phyloP scores from a whole-genome alignment of 495 filamentous ascomycete species.

The Aspergillus sclerotiicarbonarius region DNA sequence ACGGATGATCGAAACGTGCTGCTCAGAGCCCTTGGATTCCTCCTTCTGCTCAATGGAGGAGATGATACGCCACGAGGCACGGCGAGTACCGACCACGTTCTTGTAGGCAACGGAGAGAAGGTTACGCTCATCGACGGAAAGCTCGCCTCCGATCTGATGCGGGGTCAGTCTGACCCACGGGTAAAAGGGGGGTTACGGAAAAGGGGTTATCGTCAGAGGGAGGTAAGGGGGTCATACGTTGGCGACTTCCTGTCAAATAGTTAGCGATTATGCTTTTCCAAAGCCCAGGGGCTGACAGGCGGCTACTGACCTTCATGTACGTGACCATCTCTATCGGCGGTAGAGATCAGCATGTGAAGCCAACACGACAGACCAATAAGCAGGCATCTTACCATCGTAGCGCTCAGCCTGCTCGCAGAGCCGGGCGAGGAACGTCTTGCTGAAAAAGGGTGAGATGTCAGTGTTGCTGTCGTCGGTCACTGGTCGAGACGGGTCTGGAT shows the following conservation, averaged over 20 bases:
- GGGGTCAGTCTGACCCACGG: conserved; percentile 28
- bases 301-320: conserved; percentile 88
- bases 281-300: conserved; percentile 12
- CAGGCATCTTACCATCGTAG: conserved; percentile 80
- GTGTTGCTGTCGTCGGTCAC: conserved; percentile 24
- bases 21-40: conserved; percentile 97
- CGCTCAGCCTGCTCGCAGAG: conserved; percentile 99
- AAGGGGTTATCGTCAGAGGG: conserved; percentile 1
- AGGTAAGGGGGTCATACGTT: conserved; percentile 61
- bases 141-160: conserved; percentile 75
- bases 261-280: conserved; percentile 33
- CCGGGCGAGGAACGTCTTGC: conserved; percentile 99
- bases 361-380: neutral
- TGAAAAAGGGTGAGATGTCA: conserved; percentile 48
- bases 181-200: conserved; percentile 8
- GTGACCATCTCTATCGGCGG: conserved; percentile 85
- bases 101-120: conserved; percentile 99
- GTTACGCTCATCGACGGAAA: conserved; percentile 98
- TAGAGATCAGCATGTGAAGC: conserved; percentile 24
- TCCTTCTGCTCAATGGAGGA: conserved; percentile 99
- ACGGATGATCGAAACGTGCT: conserved; percentile 93
- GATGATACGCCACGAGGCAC: conserved; percentile 99
- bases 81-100: conserved; percentile 98
- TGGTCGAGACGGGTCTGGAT: conserved; percentile 21
- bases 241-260: conserved; percentile 75